Evolutionary conservation across 345 rosid species (phyloP), one percentile per base, ranked within the genome.

Genomic region (Pistacia vera): DNA sequence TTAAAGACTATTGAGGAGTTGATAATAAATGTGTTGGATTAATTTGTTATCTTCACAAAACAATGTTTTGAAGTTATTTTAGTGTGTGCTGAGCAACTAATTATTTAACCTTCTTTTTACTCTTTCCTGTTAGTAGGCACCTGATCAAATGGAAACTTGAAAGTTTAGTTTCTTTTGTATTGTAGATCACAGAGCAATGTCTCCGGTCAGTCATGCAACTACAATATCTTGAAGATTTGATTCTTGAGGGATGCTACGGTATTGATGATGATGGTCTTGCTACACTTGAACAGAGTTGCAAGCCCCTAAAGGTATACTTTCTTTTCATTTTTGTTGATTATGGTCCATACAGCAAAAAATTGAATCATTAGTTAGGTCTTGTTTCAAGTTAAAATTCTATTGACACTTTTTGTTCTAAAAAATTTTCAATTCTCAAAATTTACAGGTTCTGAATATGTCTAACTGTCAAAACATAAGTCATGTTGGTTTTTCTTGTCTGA

Each of bases 201-300:
- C 78, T 91, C 66, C 86, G 87, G 7, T 79, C 91, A 44, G 71
- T 91, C 71, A 56, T 88, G 84, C 78, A 88, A 62, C 80, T 89
- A 57, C 87, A 79, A 68, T 46, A 88, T 80, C 88, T 89, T 10
- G 95, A 89, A 80, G 90, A 89, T 73, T 80, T 86, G 83, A 63
- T 84, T 63, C 75, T 91, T 46, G 95, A 91, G 79, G 95, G 95
- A 38, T 91, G 95, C 81, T 88, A 84, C 68, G 82, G 89, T 36
- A 85, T 91, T 17, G 88, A 88, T 57, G 91, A 86, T 75, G 89
- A 88, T 54, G 59, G 85, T 73, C 91, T 88, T 69, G 82, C 75
- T 5, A 75, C 76, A 14, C 72, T 85, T 63, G 83, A 81, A 61
- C 86, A 84, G 52, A 83, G 86, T 22, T 89, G 93, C 90, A 83